Conservation (phyloP, 768 basidiomycete genomes). For the Collybia sordida region DNA sequence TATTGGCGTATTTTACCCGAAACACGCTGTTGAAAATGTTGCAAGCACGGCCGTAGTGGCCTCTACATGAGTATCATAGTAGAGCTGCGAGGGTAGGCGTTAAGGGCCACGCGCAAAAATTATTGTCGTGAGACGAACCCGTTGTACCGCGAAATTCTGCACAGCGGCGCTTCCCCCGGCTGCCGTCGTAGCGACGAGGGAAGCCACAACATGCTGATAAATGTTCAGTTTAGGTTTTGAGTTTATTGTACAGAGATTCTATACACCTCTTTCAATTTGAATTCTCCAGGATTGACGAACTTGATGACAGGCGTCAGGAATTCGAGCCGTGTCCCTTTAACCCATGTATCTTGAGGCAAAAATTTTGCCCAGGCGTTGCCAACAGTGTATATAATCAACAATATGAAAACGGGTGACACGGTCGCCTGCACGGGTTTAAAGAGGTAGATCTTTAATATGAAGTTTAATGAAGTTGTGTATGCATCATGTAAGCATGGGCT, state of each 20-base stretch:
- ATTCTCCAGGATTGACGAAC: slow-evolving; percentile 59
- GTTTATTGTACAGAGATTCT: not conserved
- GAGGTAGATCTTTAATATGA: slow-evolving; percentile 44
- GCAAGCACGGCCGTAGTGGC: slow-evolving; percentile 58
- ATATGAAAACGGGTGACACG: slow-evolving; percentile 57
- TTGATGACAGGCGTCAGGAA: slow-evolving; percentile 37
- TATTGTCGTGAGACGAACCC: slow-evolving; percentile 27
- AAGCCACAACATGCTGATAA: slow-evolving; percentile 54
- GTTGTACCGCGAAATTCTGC: slow-evolving; percentile 60
- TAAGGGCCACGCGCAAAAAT: not conserved
- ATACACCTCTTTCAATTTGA: slow-evolving; percentile 56
- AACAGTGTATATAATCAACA: slow-evolving; percentile 51
- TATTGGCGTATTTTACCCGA: slow-evolving; percentile 40
- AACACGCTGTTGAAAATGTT: slow-evolving; percentile 64
- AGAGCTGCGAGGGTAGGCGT: slow-evolving; percentile 39
- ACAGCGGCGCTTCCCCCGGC: slow-evolving; percentile 53
- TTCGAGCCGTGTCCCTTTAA: slow-evolving; percentile 43
- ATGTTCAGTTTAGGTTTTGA: not conserved
- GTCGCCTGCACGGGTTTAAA: slow-evolving; percentile 57
- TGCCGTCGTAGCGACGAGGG: slow-evolving; percentile 57
- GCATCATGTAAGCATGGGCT: slow-evolving; percentile 4
- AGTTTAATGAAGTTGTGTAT: not conserved
- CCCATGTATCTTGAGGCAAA: slow-evolving; percentile 39
- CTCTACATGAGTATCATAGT: slow-evolving; percentile 55
- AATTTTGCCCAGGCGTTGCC: slow-evolving; percentile 51